These are phyloP conservation scores for Protomyces inouyei DNA, from an alignment of 1,139 yeast genomes.

Conservation along the genomic window DNA sequence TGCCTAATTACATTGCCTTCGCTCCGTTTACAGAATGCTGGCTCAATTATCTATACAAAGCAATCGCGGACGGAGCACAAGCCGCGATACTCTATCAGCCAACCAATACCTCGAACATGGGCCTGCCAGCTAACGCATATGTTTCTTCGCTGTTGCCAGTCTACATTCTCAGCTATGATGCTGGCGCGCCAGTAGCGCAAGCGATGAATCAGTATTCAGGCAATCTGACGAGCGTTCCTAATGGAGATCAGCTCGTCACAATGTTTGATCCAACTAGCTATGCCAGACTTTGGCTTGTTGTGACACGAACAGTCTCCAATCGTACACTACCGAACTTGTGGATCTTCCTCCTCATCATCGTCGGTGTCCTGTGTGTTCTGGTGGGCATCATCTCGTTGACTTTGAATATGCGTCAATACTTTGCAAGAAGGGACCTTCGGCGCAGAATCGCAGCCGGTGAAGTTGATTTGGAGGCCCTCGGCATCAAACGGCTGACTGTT, in stretches of 20 bases:
- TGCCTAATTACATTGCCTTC: constrained; percentile 3
- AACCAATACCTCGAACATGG: not conserved
- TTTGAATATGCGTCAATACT: constrained; percentile 32
- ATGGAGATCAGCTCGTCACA: constrained; percentile 26
- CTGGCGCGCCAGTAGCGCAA: constrained; percentile 12
- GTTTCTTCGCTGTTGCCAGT: constrained; percentile 1
- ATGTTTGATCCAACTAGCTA: constrained; percentile 30
- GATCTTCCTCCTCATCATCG: constrained; percentile 32
- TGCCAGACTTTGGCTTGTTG: constrained; percentile 31
- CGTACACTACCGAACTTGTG: constrained; percentile 30
- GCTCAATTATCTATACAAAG: constrained; percentile 5
- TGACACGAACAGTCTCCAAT: constrained; percentile 17
- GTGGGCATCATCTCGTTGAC: constrained; percentile 25
- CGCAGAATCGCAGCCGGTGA: constrained; percentile 35
- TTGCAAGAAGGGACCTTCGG: constrained; percentile 34
- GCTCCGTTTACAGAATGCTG: constrained; percentile 19
- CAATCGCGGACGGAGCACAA: constrained; percentile 11
- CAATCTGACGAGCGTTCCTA: constrained; percentile 26
- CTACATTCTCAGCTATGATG: constrained; percentile 6
- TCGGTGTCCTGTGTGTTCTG: constrained; percentile 29
- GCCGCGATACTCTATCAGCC: constrained; percentile 17
- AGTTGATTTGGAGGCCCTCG: constrained; percentile 35
- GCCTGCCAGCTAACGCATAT: not conserved
- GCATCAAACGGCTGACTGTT: constrained; percentile 35
- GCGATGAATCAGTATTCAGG: constrained; percentile 19